Evolutionary conservation across 306 rosid genomes (phyloP), one percentile per base, ranked within the genome.

Genomic region (Fragaria vesca): DNA sequence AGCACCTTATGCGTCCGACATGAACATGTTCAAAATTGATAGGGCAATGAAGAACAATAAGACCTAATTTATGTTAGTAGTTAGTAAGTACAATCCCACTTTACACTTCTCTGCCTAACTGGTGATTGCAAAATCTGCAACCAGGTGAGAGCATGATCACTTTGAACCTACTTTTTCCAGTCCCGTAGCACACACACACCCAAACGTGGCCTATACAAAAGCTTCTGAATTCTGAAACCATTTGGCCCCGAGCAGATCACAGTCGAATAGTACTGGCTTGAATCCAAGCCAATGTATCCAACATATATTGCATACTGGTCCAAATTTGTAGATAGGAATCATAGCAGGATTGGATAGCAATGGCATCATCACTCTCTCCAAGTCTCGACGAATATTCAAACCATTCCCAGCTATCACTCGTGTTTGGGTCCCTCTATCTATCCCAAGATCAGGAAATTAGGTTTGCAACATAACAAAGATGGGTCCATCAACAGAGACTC

Each of bases 401-500:
- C 51, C 82, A 85, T 78, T 86, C 79, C 80, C 90, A 87, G 81
- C 86, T 81, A 91, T 87, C 89, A 85, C 86, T 82, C 68, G 26
- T 68, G 93, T 38, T 66, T 87, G 95, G 92, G 87, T 36, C 50
- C n/a, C n/a, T 83, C 45, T 21, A n/a, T 21, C 28, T 82, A 80
- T 83, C 87, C 87, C 74, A 76, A 83, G 86, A 83, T 85, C 91
- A 90, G 86, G 81, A 86, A 87, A 86, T 79, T 86, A 76, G 89
- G 90, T 87, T 87, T 83, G 86, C 91, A 83, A 81, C 69, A 78
- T 32, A 48, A 66, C 48, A 38, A 17, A 76, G 2, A 30, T 28
- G 91, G 96, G 88, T 74, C 96, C 93, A 81, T 83, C 83, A 80
- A 82, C 82, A 87, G 77, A 73, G 87, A 93, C 94, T 86, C 78